phyloP scores from a whole-genome alignment of 176 grass and related monocot genomes.

The Triticum timopheevii region DNA sequence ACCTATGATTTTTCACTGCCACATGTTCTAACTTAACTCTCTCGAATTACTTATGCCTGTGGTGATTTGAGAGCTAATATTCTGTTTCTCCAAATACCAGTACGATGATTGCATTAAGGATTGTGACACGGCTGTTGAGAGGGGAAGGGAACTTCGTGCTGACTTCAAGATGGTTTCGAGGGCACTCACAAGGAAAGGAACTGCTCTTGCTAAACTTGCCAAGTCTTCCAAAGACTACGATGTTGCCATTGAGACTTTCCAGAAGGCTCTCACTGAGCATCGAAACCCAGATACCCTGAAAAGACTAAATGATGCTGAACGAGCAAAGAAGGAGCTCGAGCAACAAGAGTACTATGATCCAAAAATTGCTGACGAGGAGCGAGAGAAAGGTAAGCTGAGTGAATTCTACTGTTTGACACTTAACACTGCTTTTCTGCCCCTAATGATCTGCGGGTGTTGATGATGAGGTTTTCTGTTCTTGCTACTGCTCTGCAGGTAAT shows the following conservation, averaged over 20 bases:
- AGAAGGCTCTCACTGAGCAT: conserved; percentile 96
- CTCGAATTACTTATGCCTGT: background rate
- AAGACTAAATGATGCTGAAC: conserved; percentile 85
- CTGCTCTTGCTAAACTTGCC: conserved; percentile 75
- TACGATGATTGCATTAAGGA: conserved; percentile 97
- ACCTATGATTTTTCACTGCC: background rate
- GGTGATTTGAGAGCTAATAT: background rate
- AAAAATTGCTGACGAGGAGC: conserved; percentile 80
- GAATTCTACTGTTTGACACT: background rate
- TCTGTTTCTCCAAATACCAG: conserved; percentile 15
- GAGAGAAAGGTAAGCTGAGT: conserved; percentile 76
- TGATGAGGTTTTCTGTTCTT: background rate
- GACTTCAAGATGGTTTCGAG: conserved; percentile 97
- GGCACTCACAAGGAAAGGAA: conserved; percentile 98
- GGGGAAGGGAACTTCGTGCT: conserved; percentile 88
- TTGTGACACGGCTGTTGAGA: conserved; percentile 88
- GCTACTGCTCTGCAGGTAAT: conserved; percentile 51
- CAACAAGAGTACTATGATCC: conserved; percentile 97
- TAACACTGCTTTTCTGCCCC: conserved; percentile 6
- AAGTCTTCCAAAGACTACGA: conserved; percentile 89
- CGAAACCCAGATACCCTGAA: conserved; percentile 92
- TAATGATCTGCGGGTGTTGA: background rate
- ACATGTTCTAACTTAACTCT: background rate
- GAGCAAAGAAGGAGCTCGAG: conserved; percentile 90
- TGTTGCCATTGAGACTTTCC: conserved; percentile 76